These are phyloP conservation scores for Amphibolis antarctica DNA, from an alignment of 106 monocot species.

Conservation along the genomic window DNA sequence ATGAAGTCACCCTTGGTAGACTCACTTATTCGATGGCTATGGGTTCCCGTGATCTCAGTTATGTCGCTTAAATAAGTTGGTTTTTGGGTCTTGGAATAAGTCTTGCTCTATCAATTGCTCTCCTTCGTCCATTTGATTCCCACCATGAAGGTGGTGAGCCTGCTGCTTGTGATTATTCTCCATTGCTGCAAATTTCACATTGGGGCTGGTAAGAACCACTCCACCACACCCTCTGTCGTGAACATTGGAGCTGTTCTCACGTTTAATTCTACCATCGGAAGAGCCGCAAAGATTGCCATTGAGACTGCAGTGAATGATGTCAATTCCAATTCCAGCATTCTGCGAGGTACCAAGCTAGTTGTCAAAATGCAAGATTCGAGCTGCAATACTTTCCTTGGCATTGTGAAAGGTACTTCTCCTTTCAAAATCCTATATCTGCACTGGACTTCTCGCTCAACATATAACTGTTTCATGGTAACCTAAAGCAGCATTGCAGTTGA, in stretches of 20 bases:
- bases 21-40: too few relatives aligned
- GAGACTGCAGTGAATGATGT: constrained; percentile 46
- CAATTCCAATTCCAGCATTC: constrained; percentile 43
- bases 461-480: neutral
- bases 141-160: constrained; percentile 14
- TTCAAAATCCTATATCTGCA: neutral
- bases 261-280: constrained; percentile 61
- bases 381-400: constrained; percentile 35
- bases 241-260: constrained; percentile 65
- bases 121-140: neutral
- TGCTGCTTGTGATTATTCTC: constrained; percentile 11
- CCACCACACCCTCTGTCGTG: constrained; percentile 36
- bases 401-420: constrained; percentile 33
- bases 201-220: constrained; percentile 15
- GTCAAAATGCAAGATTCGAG: constrained; percentile 44
- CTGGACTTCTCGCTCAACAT: neutral
- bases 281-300: constrained; percentile 59
- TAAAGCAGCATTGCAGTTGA: constrained; percentile 15
- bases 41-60: too few relatives aligned
- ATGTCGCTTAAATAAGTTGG: neutral
- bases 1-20: too few relatives aligned
- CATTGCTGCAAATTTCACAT: constrained; percentile 4
- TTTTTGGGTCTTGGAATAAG: neutral
- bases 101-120: neutral
- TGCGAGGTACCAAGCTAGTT: constrained; percentile 43